Base-by-base conservation (phyloP, 345 rosid species). In the Physaria fendleri region DNA sequence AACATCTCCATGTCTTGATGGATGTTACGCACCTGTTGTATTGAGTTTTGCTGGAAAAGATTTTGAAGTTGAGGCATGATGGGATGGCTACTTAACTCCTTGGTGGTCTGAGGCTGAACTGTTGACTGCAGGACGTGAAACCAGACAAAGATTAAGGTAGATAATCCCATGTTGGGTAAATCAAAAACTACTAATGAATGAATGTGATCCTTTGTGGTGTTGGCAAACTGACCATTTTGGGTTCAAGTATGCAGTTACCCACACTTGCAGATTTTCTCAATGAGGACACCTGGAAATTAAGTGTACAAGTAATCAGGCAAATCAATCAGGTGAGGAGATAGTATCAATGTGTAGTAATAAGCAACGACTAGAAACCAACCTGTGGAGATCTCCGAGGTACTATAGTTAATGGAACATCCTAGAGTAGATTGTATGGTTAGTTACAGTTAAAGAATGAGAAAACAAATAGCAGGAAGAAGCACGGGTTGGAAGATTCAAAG, bases 231-330 rank as follows among this genome's bases (percentile, higher is more conserved):
- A 68, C 69, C 77, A 65, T 82, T 64, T 80, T 87, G 52, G 92
- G 67, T 23, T 85, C 96, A 54, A 72, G 72, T 21, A 76, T 75
- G 97, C 99, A 90, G 29, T 90, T 96, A 57, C 96, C 97, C 2
- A 87, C 95, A 15, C 99, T 90, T 15, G 99, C 99, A 74, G 99
- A 89, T 71, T 90, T 94, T 73, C 85, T 81, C 59, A 94, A 74
- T 40, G 96, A 81, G n/a, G 99, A 83, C 18, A 76, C 78, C 97
- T 94, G 80, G 52, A 72, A 69, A 68, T 63, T 37, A 55, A 49
- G 68, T 48, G n/a, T 69, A 34, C 32, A 34, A 42, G 55, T 52
- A 46, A 64, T 54, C 58, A 41, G 64, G 78, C 56, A 48, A 59
- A 23, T 13, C 40, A 25, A 34, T 52, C 11, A 33, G 16, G 60